Conservation (phyloP, 1,139 yeast genomes). For the Candida sp. region DNA sequence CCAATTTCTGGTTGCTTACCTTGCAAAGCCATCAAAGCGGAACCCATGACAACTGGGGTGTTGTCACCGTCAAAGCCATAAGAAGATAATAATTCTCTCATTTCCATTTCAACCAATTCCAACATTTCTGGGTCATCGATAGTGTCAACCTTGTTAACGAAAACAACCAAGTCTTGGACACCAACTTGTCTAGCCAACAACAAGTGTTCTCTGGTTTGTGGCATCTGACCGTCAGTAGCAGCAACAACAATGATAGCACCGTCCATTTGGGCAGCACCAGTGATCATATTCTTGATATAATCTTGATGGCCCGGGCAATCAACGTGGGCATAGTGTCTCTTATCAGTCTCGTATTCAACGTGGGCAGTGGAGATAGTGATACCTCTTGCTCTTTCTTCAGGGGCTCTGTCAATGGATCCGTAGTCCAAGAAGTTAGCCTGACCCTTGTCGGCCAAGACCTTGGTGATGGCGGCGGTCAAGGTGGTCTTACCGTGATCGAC, state of each 20-base stretch:
- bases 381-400: constrained; percentile 99
- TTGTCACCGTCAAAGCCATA: constrained; percentile 99
- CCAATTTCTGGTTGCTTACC: constrained; percentile 92
- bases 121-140: constrained; percentile 99
- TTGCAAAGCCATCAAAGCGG: constrained; percentile 97
- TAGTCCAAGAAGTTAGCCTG: constrained; percentile 96
- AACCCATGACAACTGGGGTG: constrained; percentile 98
- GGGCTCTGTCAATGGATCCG: constrained; percentile 95
- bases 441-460: constrained; percentile 85
- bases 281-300: constrained; percentile 98
- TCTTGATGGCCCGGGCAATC: constrained; percentile 94
- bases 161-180: constrained; percentile 96
- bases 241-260: constrained; percentile 99
- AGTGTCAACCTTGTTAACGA: constrained; percentile 97
- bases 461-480: constrained; percentile 98
- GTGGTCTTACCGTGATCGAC: constrained; percentile 99
- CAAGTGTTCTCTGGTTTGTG: constrained; percentile 99
- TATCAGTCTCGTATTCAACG: constrained; percentile 92
- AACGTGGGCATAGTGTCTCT: constrained; percentile 96
- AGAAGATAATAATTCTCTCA: constrained; percentile 91
- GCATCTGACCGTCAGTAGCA: constrained; percentile 99
- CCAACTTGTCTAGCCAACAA: constrained; percentile 99
- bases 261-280: constrained; percentile 99
- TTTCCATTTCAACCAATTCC: constrained; percentile 99
- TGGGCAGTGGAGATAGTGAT: constrained; percentile 98